Conservation (phyloP, 192 early-diverging fungal species). For the Gonapodya sp. region DNA sequence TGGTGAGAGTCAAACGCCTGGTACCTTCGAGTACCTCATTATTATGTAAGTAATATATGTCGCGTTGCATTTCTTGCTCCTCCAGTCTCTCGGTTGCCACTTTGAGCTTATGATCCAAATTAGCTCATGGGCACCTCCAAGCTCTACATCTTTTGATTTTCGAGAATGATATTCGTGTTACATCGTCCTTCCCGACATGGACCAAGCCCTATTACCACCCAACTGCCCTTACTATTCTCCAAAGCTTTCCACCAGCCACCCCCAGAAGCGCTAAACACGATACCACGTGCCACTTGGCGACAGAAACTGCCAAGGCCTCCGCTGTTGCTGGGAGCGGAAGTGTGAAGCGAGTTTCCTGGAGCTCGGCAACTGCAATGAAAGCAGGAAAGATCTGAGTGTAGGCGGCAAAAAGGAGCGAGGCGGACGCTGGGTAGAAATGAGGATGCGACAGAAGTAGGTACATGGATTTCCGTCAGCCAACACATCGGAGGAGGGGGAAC, state of each 20-base stretch:
- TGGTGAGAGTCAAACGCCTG: too few relatives aligned
- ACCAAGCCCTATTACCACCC: not conserved
- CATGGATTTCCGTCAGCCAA: not conserved
- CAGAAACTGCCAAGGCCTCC: not conserved
- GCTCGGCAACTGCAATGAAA: not conserved
- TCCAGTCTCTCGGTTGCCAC: too few relatives aligned
- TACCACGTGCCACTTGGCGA: not conserved
- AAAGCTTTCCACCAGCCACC: not conserved
- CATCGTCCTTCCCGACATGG: too few relatives aligned
- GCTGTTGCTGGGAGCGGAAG: not conserved
- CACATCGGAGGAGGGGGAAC: not conserved
- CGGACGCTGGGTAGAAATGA: not conserved
- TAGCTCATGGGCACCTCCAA: too few relatives aligned
- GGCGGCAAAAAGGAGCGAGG: not conserved
- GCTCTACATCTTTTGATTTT: too few relatives aligned
- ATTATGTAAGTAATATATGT: too few relatives aligned
- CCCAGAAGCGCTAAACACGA: not conserved
- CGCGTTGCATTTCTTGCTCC: too few relatives aligned
- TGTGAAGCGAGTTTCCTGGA: not conserved
- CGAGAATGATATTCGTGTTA: too few relatives aligned
- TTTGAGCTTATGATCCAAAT: too few relatives aligned
- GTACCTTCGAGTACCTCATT: too few relatives aligned
- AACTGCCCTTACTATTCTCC: not conserved
- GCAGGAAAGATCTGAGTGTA: not conserved
- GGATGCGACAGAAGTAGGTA: not conserved